A percentile compares a stretch with the other conserved stretches of the same genome.
Evolutionary conservation across 345 rosid genomes (phyloP).

Genomic region (Salix caprea): DNA sequence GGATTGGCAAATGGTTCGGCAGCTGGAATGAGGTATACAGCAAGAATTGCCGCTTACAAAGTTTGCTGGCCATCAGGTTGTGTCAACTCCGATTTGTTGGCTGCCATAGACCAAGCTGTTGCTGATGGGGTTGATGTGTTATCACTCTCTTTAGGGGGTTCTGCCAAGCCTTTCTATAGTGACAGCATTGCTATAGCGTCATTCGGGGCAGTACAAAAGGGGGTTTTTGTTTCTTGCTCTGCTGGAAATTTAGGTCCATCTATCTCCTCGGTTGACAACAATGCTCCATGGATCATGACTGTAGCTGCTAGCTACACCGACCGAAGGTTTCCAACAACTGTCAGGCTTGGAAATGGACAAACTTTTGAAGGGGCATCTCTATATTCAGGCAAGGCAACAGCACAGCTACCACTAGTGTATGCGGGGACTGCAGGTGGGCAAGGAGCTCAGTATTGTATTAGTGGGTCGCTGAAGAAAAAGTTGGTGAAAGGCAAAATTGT

Average conservation of each 20-base stretch:
- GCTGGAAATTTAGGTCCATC: constrained; percentile 76
- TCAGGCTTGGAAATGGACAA: constrained; percentile 46
- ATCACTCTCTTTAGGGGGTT: constrained; percentile 65
- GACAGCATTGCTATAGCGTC: constrained; percentile 59
- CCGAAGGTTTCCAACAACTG: constrained; percentile 57
- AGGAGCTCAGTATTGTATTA: constrained; percentile 38
- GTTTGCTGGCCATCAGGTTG: constrained; percentile 71
- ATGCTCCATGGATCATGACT: constrained; percentile 84
- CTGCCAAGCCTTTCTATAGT: constrained; percentile 45
- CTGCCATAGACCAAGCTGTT: constrained; percentile 67
- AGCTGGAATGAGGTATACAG: constrained; percentile 56
- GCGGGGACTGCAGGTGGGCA: constrained; percentile 47
- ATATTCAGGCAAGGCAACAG: constrained; percentile 34
- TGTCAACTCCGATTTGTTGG: constrained; percentile 48
- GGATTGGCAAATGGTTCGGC: constrained; percentile 63
- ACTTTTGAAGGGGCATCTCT: constrained; percentile 48
- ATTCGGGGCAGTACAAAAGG: constrained; percentile 48
- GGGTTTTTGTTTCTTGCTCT: constrained; percentile 72
- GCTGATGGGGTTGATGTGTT: constrained; percentile 71
- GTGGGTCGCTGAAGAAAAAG: constrained; percentile 25
- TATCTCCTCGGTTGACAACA: constrained; percentile 45
- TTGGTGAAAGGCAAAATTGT: constrained; percentile 42
- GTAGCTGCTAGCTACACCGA: constrained; percentile 78
- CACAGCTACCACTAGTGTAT: constrained; percentile 42
- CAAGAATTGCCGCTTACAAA: constrained; percentile 71